Base-by-base conservation (phyloP, 176 grass and related monocot genomes). In the Bolboschoenus planiculmis region DNA sequence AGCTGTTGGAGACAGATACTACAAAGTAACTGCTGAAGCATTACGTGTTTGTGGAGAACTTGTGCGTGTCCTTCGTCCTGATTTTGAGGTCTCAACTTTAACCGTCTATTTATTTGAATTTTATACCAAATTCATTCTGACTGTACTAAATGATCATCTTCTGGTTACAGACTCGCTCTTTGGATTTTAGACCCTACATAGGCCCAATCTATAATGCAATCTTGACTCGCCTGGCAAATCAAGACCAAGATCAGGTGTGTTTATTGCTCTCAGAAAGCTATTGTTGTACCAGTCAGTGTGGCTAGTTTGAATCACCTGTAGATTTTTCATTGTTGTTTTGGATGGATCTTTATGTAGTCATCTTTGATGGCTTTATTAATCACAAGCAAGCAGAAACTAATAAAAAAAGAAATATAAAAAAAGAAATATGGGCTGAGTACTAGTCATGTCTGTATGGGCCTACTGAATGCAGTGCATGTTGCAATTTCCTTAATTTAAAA, bases 211-310 rank as follows among this genome's bases (percentile, higher is more conserved):
- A 99, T 86, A 93, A 92, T 35, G 91, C 93, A 61, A 99, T 99
- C 76, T 76, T 99, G 63, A 87, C 91, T 15, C 96, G 96, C 54
- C 87, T 99, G 68, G 92, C 93, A 78, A 99, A 99, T 99, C 96
- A 99, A 86, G 96, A 99, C 89, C 96, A 99, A 87, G 96, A 99
- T 91, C 96, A 99, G 96, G 96, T 99, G 85, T 59, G 68, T 81
- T 40, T 15, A 62, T 62, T 71, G 2, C 21, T 44, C 21, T 68
- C 39, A 1, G 3, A 44, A 72, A 77, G 46, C 46, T 31, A 20
- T 13, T 51, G 24, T 23, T 76, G 14, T 18, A 51, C 24, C 8
- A 31, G 72, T 10, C 72, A 8, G 44, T 31, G 0, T 20, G 2
- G 26, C 14, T 51, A 29, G 71, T 50, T 75, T 18, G 43, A 50